These are phyloP conservation scores for Apophysomyces variabilis DNA, from an alignment of 371 early-diverging fungal species.

Conservation along the genomic window DNA sequence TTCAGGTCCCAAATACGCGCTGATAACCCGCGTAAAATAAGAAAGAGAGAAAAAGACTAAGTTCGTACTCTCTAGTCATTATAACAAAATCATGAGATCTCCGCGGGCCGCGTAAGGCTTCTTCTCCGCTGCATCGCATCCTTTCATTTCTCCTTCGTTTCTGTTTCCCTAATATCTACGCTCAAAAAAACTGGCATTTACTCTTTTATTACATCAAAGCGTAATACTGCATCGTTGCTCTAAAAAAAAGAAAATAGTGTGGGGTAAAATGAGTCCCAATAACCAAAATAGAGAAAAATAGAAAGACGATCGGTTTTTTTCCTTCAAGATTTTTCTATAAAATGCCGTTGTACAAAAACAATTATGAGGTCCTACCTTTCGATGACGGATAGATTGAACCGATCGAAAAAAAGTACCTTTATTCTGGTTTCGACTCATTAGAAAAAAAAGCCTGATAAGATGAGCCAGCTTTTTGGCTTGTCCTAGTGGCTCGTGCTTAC, in stretches of 20 bases:
- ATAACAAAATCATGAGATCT: conserved; percentile 10
- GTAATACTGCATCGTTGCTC: neutral
- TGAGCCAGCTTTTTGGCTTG: neutral
- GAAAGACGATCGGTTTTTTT: neutral
- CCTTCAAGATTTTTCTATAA: no score
- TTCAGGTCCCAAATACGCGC: neutral
- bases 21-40: no score
- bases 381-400: neutral
- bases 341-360: neutral
- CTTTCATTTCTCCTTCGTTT: neutral
- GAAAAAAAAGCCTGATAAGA: no score
- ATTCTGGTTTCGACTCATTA: neutral
- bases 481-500: conserved; percentile 3
- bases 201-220: neutral
- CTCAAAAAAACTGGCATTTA: neutral
- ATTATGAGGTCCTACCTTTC: neutral
- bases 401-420: neutral
- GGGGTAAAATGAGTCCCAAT: neutral
- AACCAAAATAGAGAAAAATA: neutral
- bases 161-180: no score
- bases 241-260: neutral
- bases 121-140: conserved; percentile 1
- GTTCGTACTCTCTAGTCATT: neutral
- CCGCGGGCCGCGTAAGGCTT: neutral
- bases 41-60: no score